Evolutionary conservation across 1,139 yeast species (phyloP), one percentile per base, ranked within the genome.

Genomic region (Candida mesenterica): DNA sequence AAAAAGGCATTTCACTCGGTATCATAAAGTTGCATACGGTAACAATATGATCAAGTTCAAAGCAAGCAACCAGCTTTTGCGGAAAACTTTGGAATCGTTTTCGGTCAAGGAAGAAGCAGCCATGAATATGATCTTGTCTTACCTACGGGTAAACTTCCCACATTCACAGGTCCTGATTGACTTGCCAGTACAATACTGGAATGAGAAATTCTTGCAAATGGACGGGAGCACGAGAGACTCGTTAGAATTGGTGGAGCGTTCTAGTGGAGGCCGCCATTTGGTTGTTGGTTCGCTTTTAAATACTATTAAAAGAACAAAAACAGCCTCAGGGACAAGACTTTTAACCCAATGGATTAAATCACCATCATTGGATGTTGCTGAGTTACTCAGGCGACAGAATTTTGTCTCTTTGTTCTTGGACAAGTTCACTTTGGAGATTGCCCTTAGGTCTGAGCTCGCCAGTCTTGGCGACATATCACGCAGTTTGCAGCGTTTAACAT

Each of bases 211-310:
- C 19, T 72, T 92, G 72, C 87, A 83, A 43, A 83, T 92, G 59
- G 98, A 92, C 51, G 68, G 89, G 0, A 62, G 95, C 33, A 87
- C 97, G 0, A 69, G 90, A 22, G 82, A 80, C 28, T 92, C 96
- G 2, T 65, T 92, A 33, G 98, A 92, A 51, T 61, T 92, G 20
- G 61, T 68, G 0, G 72, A 64, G 31, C 45, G 76, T 23, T 72
- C 85, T 0, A 62, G 79, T 5, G 65, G 79, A 38, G 82, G 73
- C 3, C 53, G 78, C n/a, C 74, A 74, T 13, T 69, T 80, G 10
- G 65, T 63, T 4, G 72, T 72, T 9, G 96, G 96, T 0, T 81
- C 96, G 0, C 59, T 92, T 13, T 62, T 86, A 9, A 75, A 78
- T 13, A 72, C 87, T 0, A 72, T 92, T 6, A 75, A 77, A 40